phyloP scores from a whole-genome alignment of 148 eudicot genomes.

The Bassia scoparia region DNA sequence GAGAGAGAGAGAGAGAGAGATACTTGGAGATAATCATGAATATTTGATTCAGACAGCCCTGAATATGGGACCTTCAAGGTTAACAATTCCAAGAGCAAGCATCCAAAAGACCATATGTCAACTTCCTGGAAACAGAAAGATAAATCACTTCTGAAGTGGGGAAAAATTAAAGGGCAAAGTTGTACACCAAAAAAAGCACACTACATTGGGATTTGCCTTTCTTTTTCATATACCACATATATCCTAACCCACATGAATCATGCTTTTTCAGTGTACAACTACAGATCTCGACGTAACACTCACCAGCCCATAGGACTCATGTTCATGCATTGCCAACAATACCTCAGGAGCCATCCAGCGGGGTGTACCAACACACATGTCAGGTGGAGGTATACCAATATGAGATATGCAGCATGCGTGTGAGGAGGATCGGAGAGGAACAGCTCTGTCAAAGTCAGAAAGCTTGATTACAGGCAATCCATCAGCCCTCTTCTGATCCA shows the following conservation, averaged over 20 bases:
- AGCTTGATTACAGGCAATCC: slow-evolving; percentile 80
- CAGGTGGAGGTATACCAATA: slow-evolving; percentile 70
- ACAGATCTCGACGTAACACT: slow-evolving; percentile 23
- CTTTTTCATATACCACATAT: no score
- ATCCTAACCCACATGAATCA: no score
- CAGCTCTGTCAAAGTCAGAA: slow-evolving; percentile 85
- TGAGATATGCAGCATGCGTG: slow-evolving; percentile 91
- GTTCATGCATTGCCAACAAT: slow-evolving; percentile 57
- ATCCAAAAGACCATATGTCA: slow-evolving; percentile 98
- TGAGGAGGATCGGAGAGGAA: slow-evolving; percentile 66
- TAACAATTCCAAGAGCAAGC: slow-evolving; percentile 75
- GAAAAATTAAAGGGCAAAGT: no score
- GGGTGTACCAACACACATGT: slow-evolving; percentile 88
- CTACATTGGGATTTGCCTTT: not conserved
- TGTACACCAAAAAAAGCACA: no score
- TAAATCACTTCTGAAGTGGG: not conserved
- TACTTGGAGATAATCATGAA: slow-evolving; percentile 64
- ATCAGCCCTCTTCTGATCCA: slow-evolving; percentile 57
- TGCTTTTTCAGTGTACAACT: not conserved
- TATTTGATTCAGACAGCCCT: slow-evolving; percentile 60
- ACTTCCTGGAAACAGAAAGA: slow-evolving; percentile 55
- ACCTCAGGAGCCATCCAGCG: slow-evolving; percentile 99
- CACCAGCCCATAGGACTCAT: slow-evolving; percentile 69
- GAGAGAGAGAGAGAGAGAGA: not conserved
- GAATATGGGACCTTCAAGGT: slow-evolving; percentile 73